These are phyloP conservation scores for Pyrenopolyporus hunteri DNA, from an alignment of 495 filamentous ascomycete genomes.

Conservation along the genomic window DNA sequence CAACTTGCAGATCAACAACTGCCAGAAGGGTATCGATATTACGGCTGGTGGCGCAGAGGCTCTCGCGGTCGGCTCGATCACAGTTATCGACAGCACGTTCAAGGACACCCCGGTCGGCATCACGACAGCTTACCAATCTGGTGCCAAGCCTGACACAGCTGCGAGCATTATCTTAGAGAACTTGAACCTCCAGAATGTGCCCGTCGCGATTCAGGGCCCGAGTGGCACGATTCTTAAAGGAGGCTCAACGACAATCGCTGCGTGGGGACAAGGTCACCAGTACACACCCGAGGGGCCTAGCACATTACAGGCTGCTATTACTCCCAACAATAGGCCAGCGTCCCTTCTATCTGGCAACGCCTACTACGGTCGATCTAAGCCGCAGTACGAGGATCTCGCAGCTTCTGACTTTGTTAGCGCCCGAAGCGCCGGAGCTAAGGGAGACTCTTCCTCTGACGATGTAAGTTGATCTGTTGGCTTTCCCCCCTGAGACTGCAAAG, in stretches of 20 bases:
- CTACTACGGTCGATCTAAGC: slow-evolving; percentile 62
- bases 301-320: slow-evolving; percentile 43
- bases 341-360: slow-evolving; percentile 47
- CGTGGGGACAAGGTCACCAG: slow-evolving; percentile 53
- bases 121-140: slow-evolving; percentile 64
- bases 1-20: slow-evolving; percentile 67
- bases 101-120: slow-evolving; percentile 72
- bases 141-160: slow-evolving; percentile 55
- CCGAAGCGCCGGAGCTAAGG: slow-evolving; percentile 68
- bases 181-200: slow-evolving; percentile 64
- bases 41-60: slow-evolving; percentile 52
- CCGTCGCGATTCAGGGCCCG: slow-evolving; percentile 63
- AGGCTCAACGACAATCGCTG: slow-evolving; percentile 59
- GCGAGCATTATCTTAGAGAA: slow-evolving; percentile 69
- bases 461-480: slow-evolving; percentile 47
- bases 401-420: slow-evolving; percentile 64
- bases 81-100: slow-evolving; percentile 74
- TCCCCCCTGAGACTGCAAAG: slow-evolving; percentile 52
- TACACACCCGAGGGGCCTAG: slow-evolving; percentile 53
- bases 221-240: slow-evolving; percentile 62
- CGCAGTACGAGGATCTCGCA: slow-evolving; percentile 62
- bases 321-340: slow-evolving; percentile 48
- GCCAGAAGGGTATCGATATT: slow-evolving; percentile 68
- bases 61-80: slow-evolving; percentile 61
- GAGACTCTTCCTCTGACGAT: slow-evolving; percentile 77